A percentile compares a stretch with the other conserved stretches of the same genome.
Conservation (phyloP, 2,329 filamentous ascomycete genomes). For the Claviceps pusilla region DNA sequence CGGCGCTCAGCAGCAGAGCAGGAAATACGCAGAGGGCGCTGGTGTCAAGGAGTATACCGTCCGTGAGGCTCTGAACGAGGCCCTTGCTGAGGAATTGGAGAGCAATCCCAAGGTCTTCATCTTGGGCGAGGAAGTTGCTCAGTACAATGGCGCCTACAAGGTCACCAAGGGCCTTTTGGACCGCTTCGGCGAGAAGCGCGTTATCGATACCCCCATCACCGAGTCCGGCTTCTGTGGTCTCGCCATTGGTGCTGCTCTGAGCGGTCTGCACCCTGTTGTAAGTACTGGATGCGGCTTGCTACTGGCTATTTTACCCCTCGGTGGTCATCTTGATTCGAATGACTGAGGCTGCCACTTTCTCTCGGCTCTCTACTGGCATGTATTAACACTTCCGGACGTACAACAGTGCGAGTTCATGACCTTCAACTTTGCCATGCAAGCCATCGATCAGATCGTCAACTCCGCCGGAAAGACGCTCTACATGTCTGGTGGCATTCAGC, state of each 20-base stretch:
- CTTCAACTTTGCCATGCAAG: constrained; percentile 99
- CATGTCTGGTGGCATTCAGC: constrained; percentile 99
- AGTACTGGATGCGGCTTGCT: constrained; percentile 24
- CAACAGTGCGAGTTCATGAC: constrained; percentile 97
- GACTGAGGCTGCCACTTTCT: neutral
- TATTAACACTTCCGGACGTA: neutral
- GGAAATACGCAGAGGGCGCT: constrained; percentile 39
- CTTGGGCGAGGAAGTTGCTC: constrained; percentile 93
- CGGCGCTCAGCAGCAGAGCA: constrained; percentile 34
- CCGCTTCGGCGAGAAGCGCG: constrained; percentile 90
- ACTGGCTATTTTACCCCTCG: neutral
- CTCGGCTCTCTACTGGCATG: neutral
- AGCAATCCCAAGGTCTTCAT: constrained; percentile 88
- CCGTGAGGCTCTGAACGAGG: constrained; percentile 93
- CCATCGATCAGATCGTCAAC: constrained; percentile 99
- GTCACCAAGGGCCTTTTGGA: constrained; percentile 96
- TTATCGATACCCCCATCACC: constrained; percentile 97
- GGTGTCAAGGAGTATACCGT: constrained; percentile 88
- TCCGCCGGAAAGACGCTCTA: constrained; percentile 98
- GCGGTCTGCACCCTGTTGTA: constrained; percentile 85
- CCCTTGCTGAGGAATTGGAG: constrained; percentile 94
- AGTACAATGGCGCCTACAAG: constrained; percentile 99
- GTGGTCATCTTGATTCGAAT: neutral
- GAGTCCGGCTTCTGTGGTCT: constrained; percentile 92
- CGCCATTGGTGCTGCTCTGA: constrained; percentile 85